Base-by-base conservation (phyloP, 2,329 filamentous ascomycete genomes). In the Plenodomus tracheiphilus region DNA sequence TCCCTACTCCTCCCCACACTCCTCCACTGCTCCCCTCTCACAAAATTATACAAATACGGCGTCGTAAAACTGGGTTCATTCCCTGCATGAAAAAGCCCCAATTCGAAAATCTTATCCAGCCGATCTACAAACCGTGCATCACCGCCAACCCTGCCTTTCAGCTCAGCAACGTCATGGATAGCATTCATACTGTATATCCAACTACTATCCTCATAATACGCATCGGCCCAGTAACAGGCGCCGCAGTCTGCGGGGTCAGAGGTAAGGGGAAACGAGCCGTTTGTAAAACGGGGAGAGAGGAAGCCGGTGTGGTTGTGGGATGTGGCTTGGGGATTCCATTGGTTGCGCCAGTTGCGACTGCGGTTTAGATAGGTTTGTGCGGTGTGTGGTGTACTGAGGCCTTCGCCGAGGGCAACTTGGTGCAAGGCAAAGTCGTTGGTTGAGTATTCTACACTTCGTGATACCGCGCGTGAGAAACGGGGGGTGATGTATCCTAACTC, bases 21-120 rank as follows among this genome's bases (percentile, higher is more conserved):
- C 22, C 84, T 78, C 58, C 85, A 81, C 59, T 87, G 86, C 39
- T 82, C 79, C 49, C 81, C 79, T 15, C 41, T 41, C 46, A 82
- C 80, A 66, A 82, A 89, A 69, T 87, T 84, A 76, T 86, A 89
- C 2, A 89, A 77, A 66, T 85, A 90, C 0, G 85, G 85, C 0
- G 82, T 81, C 1, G 80, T 82, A 71, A 89, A 89, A 66, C 78
- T 79, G 18, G 85, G 85, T 69, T 88, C 83, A 64, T 88, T 88
- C 13, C 84, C 85, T 0, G 83, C 80, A 66, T 89, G 83, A 68
- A 87, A 88, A 19, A 88, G 79, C 1, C 56, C 51, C 8, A 69
- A 35, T 43, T 77, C 75, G 67, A 88, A 87, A 45, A 87, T 79
- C 56, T 78, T 83, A 41, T 87, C 77, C 5, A 89, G 76, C 1